Evolutionary conservation across 1,139 yeast genomes (phyloP), one percentile per base, ranked within the genome.

Genomic region (Hanseniaspora uvarum): DNA sequence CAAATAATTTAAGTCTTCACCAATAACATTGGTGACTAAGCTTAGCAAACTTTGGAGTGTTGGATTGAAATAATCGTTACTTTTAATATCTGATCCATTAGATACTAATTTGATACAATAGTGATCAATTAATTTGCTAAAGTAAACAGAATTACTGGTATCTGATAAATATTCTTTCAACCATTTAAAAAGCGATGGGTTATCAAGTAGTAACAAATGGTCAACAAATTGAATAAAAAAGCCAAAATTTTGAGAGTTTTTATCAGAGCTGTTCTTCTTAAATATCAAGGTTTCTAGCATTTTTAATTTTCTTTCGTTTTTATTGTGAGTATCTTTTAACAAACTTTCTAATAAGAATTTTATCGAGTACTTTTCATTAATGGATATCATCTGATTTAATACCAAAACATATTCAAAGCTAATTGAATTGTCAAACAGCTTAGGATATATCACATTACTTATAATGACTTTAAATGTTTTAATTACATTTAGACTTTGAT

Each of bases 1-100:
- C 6, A 41, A 21, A 45, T 59, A 58, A 46, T 49, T 58, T 0
- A 38, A 23, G 40, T 46, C 28, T 11, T 54, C 31, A 14, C 43
- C 18, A 11, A 52, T 33, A 5, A 51, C 50, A 37, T 44, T 49
- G 16, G 14, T n/a, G 1, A 49, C 18, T 7, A 49, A 16, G 19
- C 16, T 41, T 5, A 12, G 21, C 3, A 49, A 7, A 14, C 37
- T 49, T n/a, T 34, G 19, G 26, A 36, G 11, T 5, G 47, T 26
- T 8, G 23, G 31, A 12, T 34, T n/a, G 36, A 49, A 43, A 11
- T 12, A 19, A 12, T 16, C 18, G 3, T 34, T 33, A 16, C 43
- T 7, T 36, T 43, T 23, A 10, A 23, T 30, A 16, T 28, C 19
- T 5, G 30, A 28, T 12, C 28, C 31, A 14, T 37, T 16, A n/a